These are phyloP conservation scores for Schwanniomyces polymorphus DNA, from an alignment of 805 yeast genomes.

Conservation along the genomic window DNA sequence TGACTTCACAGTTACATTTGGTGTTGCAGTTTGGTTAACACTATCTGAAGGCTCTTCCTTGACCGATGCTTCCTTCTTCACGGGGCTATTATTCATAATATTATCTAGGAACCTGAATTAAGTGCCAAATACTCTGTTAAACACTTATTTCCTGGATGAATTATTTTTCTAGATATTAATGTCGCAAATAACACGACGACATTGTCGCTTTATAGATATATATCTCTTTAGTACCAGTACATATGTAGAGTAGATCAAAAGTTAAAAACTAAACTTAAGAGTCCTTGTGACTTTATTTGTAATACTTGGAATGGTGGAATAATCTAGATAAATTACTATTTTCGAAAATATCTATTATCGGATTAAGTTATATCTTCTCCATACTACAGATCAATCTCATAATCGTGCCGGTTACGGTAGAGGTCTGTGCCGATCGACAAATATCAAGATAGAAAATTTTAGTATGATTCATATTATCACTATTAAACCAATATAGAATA, in stretches of 20 bases:
- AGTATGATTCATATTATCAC: background rate
- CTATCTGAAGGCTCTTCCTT: conserved; percentile 19
- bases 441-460: background rate
- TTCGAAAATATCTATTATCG: too few species aligned
- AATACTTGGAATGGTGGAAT: too few species aligned
- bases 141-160: background rate
- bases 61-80: conserved; percentile 26
- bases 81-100: conserved; percentile 25
- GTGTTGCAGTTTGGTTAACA: background rate
- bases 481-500: background rate
- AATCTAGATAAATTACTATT: too few species aligned
- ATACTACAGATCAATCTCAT: background rate
- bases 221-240: too few species aligned
- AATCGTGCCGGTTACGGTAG: background rate
- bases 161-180: background rate
- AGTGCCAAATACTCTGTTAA: background rate
- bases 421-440: background rate
- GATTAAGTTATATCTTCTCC: background rate
- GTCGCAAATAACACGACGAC: background rate
- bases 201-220: background rate
- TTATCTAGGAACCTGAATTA: background rate
- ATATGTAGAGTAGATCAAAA: too few species aligned
- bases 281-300: too few species aligned
- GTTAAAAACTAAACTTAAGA: too few species aligned
- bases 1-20: conserved; percentile 5